Evolutionary conservation across 352 stramenopile species (phyloP), one percentile per base, ranked within the genome.

Genomic region (Globisporangium paddicum): DNA sequence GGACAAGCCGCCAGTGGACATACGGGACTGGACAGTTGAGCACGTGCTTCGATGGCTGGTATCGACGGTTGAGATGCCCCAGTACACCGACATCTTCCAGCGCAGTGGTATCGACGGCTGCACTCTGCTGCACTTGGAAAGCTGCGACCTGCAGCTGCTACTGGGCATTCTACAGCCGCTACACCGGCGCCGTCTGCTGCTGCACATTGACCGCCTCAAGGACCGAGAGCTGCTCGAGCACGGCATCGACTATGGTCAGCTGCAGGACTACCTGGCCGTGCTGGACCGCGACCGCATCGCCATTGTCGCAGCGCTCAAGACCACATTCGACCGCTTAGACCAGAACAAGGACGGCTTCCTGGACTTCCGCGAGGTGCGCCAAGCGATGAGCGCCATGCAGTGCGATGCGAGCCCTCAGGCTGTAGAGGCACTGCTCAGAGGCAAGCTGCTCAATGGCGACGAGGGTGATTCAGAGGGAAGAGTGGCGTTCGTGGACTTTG

Each of bases 261-360:
- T 93, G 26, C 55, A 86, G 62, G 81, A 93, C 58, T 92, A 92
- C 53, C 54, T 92, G 18, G 76, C 79, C 0, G 74, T 92, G 16
- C 66, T 92, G 10, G 82, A 90, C 42, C 71, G 68, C 18, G 82
- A 92, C 50, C 76, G 79, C 3, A 71, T 92, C 30, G 74, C 77
- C 9, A 69, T 87, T 16, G 73, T 91, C 8, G 79, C 76, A 0
- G 67, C 80, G 38, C 70, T 93, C 41, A 91, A 91, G 58, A 66
- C 63, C 4, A 86, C 75, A 5, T 93, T 93, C 32, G 81, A 90
- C 28, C 75, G 72, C 1, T 58, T 90, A 1, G 81, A 93, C 56
- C 55, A 45, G 11, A 82, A 93, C 60, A 60, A 67, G 18, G 77
- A 90, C 44, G 79, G 81, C 0, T 72, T 72, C 26, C 54, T 93